Evolutionary conservation across 805 yeast species (phyloP), one percentile per base, ranked within the genome.

Genomic region (Lachancea mirantina): DNA sequence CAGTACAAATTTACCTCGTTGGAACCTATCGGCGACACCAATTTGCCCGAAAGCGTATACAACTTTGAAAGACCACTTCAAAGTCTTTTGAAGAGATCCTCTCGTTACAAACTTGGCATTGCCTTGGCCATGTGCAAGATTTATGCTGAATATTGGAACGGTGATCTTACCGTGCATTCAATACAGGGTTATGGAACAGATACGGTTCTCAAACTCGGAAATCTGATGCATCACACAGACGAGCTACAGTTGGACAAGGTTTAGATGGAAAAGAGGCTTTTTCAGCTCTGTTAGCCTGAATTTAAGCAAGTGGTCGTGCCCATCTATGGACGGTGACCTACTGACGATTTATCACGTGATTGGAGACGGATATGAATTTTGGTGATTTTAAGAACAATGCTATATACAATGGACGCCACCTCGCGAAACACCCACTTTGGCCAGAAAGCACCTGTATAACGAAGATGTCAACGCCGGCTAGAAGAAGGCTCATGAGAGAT

Each of bases 401-500:
- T n/a, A n/a, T n/a, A n/a, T n/a, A n/a, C n/a, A n/a, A n/a, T n/a
- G n/a, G n/a, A n/a, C n/a, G n/a, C n/a, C n/a, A n/a, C n/a, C n/a
- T n/a, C n/a, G n/a, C n/a, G n/a, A n/a, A n/a, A n/a, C n/a, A n/a
- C n/a, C n/a, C n/a, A n/a, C n/a, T n/a, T n/a, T n/a, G n/a, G n/a
- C n/a, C n/a, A n/a, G n/a, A n/a, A n/a, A n/a, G n/a, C n/a, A n/a
- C n/a, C n/a, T 14, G 8, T 14, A 7, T 11, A 25, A n/a, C 14
- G 10, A 52, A 18, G 24, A 89, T 89, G 98, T 88, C 97, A 6
- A 92, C 98, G 6, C 92, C 96, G 10, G 98, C 98, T n/a, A 78
- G 95, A 59, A 82, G 96, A 76, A 78, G 98, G 66, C 76, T 92
- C 51, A 92, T 92, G 97, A 83, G 98, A 61, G 98, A 92, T 63